phyloP scores from a whole-genome alignment of 177 flowering plant genomes.

The Vitis hybrid region DNA sequence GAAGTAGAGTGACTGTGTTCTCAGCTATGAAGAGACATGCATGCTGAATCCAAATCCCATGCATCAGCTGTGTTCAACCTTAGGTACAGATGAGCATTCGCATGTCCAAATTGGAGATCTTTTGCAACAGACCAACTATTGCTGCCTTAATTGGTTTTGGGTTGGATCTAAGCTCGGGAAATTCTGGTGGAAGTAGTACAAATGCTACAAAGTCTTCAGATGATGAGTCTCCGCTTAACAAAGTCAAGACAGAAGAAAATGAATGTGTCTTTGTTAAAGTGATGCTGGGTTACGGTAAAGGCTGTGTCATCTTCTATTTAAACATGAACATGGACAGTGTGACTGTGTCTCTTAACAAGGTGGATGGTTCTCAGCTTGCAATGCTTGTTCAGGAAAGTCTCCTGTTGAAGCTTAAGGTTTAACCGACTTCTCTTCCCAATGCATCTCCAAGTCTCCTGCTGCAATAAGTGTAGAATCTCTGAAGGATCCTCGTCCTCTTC shows the following conservation, averaged over 20 bases:
- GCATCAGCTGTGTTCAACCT: too few species aligned
- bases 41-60: too few species aligned
- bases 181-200: slow-evolving; percentile 14
- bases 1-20: too few species aligned
- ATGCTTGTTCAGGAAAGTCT: slow-evolving; percentile 95
- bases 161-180: slow-evolving; percentile 53
- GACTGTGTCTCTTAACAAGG: slow-evolving; percentile 83
- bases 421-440: background rate
- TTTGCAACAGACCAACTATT: slow-evolving; percentile 89
- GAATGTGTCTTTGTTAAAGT: slow-evolving; percentile 70
- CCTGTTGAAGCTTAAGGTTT: slow-evolving; percentile 76
- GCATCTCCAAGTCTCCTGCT: slow-evolving; percentile 2
- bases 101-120: slow-evolving; percentile 93
- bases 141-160: slow-evolving; percentile 92
- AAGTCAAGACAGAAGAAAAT: slow-evolving; percentile 49
- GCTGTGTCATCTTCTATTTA: slow-evolving; percentile 76
- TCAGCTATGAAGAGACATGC: too few species aligned
- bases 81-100: slow-evolving; percentile 73
- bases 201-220: slow-evolving; percentile 14
- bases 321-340: slow-evolving; percentile 91
- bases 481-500: slow-evolving; percentile 60
- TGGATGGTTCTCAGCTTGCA: slow-evolving; percentile 92
- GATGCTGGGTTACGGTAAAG: slow-evolving; percentile 88
- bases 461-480: slow-evolving; percentile 12
- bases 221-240: slow-evolving; percentile 29